A percentile compares a stretch with the other conserved stretches of the same genome.
Evolutionary conservation across 2,329 filamentous ascomycete species (phyloP).

Genomic region (Stromatinia cepivora): DNA sequence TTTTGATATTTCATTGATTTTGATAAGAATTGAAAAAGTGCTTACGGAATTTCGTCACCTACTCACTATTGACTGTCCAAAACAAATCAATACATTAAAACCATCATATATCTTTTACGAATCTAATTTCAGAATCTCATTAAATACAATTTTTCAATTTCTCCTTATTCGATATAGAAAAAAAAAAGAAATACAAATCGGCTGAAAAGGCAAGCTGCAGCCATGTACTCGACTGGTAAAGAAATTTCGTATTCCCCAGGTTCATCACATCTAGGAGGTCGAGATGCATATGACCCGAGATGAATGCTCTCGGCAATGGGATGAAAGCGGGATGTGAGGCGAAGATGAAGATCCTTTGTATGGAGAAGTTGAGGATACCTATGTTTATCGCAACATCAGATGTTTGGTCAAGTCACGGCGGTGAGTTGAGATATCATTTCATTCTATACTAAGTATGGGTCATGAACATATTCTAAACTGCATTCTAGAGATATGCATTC

Average conservation of each 20-base stretch:
- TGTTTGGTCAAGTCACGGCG: conserved; percentile 1
- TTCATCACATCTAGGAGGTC: conserved; percentile 8
- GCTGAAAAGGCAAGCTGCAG: too few relatives aligned
- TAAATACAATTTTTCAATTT: too few relatives aligned
- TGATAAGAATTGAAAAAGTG: too few relatives aligned
- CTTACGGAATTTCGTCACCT: too few relatives aligned
- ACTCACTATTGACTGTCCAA: too few relatives aligned
- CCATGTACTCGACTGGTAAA: neutral
- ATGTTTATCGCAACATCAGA: neutral
- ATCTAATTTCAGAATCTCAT: too few relatives aligned
- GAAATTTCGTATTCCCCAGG: neutral
- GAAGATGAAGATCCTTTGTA: neutral
- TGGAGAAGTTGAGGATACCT: neutral
- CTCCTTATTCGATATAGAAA: too few relatives aligned
- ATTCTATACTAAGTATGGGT: conserved; percentile 19
- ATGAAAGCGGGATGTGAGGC: conserved; percentile 7
- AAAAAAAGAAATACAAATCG: too few relatives aligned
- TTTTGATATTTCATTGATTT: too few relatives aligned
- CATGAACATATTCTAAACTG: conserved; percentile 15
- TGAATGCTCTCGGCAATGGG: neutral
- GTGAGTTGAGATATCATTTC: conserved; percentile 23
- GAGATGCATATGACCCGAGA: conserved; percentile 4
- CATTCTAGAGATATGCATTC: neutral
- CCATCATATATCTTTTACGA: too few relatives aligned
- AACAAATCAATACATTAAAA: too few relatives aligned